Evolutionary conservation across 495 filamentous ascomycete species (phyloP).

Genomic region (Penicillium antarcticum): DNA sequence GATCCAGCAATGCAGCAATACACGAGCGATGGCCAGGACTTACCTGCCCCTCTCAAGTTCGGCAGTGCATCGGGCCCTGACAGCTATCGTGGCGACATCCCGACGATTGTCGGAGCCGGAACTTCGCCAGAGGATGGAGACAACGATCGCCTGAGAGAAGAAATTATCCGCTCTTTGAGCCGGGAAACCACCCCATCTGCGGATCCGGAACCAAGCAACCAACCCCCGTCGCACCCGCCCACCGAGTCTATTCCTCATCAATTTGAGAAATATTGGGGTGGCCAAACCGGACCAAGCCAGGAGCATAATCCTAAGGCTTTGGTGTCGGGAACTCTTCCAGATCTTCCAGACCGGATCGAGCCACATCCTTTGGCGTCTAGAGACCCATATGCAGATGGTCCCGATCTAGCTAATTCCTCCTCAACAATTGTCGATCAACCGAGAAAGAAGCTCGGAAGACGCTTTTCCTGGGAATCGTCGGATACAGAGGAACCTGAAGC

Average conservation of each 20-base stretch:
- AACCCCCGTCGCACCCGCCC: constrained; percentile 19
- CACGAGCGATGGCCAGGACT: constrained; percentile 37
- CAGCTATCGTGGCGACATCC: constrained; percentile 24
- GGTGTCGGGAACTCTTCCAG: constrained; percentile 15
- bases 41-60: constrained; percentile 38
- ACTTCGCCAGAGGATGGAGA: constrained; percentile 61
- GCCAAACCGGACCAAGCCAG: constrained; percentile 13
- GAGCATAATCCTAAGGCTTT: constrained; percentile 9
- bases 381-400: constrained; percentile 15
- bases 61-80: constrained; percentile 20
- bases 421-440: constrained; percentile 4
- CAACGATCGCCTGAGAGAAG: constrained; percentile 72
- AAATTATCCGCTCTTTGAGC: constrained; percentile 77
- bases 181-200: constrained; percentile 40
- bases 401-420: constrained; percentile 1
- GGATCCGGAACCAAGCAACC: constrained; percentile 23
- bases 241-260: constrained; percentile 54
- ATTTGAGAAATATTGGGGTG: constrained; percentile 61
- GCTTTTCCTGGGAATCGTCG: constrained; percentile 43
- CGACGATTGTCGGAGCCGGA: constrained; percentile 54
- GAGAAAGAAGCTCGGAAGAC: constrained; percentile 25
- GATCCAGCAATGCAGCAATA: constrained; percentile 13
- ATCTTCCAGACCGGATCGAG: constrained; percentile 15
- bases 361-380: constrained; percentile 13
- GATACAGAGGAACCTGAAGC: constrained; percentile 15